phyloP scores from a whole-genome alignment of 805 yeast genomes.

The Yamadazyma endophytica region DNA sequence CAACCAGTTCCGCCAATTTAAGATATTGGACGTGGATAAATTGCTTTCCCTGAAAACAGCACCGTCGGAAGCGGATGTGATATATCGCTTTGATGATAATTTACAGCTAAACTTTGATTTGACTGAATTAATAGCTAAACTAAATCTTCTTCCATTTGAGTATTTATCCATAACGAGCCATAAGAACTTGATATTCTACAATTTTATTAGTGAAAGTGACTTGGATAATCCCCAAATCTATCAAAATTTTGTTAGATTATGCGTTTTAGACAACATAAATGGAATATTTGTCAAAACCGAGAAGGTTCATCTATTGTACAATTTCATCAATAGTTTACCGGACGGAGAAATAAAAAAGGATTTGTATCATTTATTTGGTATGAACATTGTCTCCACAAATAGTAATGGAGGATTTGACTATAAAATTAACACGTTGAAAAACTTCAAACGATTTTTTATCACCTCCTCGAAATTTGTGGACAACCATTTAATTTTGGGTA shows the following conservation, averaged over 20 bases:
- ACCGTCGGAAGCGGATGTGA: neutral
- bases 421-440: constrained; percentile 5
- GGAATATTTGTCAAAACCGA: constrained; percentile 4
- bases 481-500: constrained; percentile 10
- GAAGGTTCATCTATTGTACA: constrained; percentile 4
- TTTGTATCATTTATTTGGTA: constrained; percentile 12
- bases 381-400: constrained; percentile 8
- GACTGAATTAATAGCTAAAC: constrained; percentile 6
- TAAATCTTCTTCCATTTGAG: constrained; percentile 11
- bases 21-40: constrained; percentile 5
- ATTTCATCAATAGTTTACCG: constrained; percentile 8
- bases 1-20: constrained; percentile 9
- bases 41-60: constrained; percentile 2
- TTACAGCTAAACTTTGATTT: constrained; percentile 4
- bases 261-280: constrained; percentile 2
- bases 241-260: constrained; percentile 9
- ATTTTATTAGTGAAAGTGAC: constrained; percentile 13
- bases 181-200: constrained; percentile 9
- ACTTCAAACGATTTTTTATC: constrained; percentile 9
- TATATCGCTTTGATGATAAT: constrained; percentile 4
- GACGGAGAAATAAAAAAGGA: constrained; percentile 14
- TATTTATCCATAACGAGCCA: constrained; percentile 8
- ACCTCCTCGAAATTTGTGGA: constrained; percentile 12
- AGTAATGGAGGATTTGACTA: constrained; percentile 5
- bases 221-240: constrained; percentile 14